phyloP scores from a whole-genome alignment of 768 basidiomycete genomes.

The Boletus tylopilopsis region DNA sequence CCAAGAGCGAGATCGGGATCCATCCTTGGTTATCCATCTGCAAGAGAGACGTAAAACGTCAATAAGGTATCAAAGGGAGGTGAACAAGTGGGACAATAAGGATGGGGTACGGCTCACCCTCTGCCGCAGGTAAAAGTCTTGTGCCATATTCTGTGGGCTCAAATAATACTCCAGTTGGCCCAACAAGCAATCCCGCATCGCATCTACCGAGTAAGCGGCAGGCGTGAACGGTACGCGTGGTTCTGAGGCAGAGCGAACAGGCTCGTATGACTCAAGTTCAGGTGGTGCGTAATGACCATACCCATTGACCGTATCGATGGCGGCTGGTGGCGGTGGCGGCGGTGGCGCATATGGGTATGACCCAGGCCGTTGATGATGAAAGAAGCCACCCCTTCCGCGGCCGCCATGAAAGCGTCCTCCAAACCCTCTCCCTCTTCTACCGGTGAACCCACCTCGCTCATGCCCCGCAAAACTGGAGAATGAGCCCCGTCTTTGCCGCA shows the following conservation, averaged over 20 bases:
- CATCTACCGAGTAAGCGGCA: constrained; percentile 58
- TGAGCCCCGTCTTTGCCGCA: constrained; percentile 34
- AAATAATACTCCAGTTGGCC: constrained; percentile 91
- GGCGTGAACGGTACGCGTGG: constrained; percentile 41
- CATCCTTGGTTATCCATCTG: constrained; percentile 92
- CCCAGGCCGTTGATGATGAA: constrained; percentile 31
- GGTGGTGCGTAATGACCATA: constrained; percentile 32
- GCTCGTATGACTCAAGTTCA: constrained; percentile 29
- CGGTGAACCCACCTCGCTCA: constrained; percentile 29
- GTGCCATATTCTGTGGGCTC: constrained; percentile 84
- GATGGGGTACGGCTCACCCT: constrained; percentile 47
- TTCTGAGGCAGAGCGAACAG: constrained; percentile 19
- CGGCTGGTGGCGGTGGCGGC: constrained; percentile 18
- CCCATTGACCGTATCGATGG: constrained; percentile 21
- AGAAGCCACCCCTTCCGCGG: constrained; percentile 32
- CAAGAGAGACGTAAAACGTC: background rate
- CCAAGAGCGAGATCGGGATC: constrained; percentile 77
- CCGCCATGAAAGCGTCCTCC: constrained; percentile 37
- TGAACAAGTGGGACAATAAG: background rate
- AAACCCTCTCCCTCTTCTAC: constrained; percentile 35
- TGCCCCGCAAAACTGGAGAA: constrained; percentile 29
- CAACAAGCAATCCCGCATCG: constrained; percentile 64
- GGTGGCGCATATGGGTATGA: constrained; percentile 32
- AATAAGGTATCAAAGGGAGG: background rate
- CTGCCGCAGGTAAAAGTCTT: constrained; percentile 78